phyloP scores from a whole-genome alignment of 305 asterid species.

The Petunia hybrid region DNA sequence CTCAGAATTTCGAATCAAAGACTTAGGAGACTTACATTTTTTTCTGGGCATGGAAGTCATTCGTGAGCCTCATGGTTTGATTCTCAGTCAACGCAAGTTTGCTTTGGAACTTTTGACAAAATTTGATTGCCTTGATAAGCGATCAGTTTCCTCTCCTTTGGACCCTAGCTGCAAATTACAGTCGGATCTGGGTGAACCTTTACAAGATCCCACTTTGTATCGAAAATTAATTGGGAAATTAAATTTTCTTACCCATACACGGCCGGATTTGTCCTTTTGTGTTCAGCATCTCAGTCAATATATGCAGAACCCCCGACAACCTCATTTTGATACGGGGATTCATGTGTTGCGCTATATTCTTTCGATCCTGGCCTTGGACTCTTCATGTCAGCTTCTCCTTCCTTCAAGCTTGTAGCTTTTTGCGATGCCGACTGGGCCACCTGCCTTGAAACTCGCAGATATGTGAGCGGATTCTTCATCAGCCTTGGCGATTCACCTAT shows the following conservation, averaged over 20 bases:
- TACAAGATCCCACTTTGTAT: neutral
- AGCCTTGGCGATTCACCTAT: too few species aligned
- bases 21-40: too few species aligned
- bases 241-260: neutral
- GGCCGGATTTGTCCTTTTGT: too few species aligned
- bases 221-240: neutral
- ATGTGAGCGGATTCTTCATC: too few species aligned
- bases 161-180: neutral
- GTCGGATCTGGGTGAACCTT: fast-evolving
- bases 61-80: neutral
- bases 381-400: neutral
- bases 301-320: neutral
- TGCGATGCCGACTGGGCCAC: too few species aligned
- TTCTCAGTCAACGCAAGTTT: neutral
- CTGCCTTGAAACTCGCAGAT: too few species aligned
- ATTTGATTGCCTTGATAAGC: too few species aligned
- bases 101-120: neutral
- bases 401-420: neutral
- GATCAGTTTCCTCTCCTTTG: neutral
- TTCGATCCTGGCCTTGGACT: neutral
- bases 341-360: neutral
- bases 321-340: neutral
- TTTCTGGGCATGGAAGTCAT: neutral
- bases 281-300: neutral
- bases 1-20: too few species aligned